Evolutionary conservation across 177 flowering plant species (phyloP).

Genomic region (Tripterygium wilfordii): DNA sequence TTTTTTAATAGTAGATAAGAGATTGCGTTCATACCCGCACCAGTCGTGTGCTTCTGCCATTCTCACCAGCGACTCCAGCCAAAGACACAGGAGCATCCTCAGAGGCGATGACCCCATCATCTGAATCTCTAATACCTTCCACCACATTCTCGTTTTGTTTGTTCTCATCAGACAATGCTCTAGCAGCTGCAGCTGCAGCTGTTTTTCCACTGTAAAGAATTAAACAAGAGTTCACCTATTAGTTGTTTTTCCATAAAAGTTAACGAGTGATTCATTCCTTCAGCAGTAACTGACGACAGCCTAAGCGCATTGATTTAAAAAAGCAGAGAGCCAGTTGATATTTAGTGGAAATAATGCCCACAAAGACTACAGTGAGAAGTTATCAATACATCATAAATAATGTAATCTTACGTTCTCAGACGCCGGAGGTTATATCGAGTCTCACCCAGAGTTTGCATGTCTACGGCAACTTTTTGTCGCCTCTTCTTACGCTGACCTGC

Average conservation of each 20-base stretch:
- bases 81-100: conserved; percentile 22
- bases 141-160: conserved; percentile 20
- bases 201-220: conserved; percentile 20
- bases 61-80: conserved; percentile 24
- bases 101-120: conserved; percentile 9
- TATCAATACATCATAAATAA: no score
- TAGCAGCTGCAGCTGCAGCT: conserved; percentile 14
- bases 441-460: conserved; percentile 39
- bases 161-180: conserved; percentile 14
- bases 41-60: conserved; percentile 23
- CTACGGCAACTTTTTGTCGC: conserved; percentile 43
- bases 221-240: background rate
- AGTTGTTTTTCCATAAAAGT: conserved; percentile 4
- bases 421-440: conserved; percentile 73
- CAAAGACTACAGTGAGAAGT: conserved; percentile 3
- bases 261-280: no score
- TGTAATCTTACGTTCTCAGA: conserved; percentile 57
- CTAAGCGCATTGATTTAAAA: no score
- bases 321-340: background rate
- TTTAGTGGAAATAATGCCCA: background rate
- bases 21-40: conserved; percentile 29
- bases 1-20: no score
- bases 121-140: conserved; percentile 13
- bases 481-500: conserved; percentile 54
- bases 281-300: no score